phyloP scores from a whole-genome alignment of 2,329 filamentous ascomycete genomes.

The Macrophomina tecta region DNA sequence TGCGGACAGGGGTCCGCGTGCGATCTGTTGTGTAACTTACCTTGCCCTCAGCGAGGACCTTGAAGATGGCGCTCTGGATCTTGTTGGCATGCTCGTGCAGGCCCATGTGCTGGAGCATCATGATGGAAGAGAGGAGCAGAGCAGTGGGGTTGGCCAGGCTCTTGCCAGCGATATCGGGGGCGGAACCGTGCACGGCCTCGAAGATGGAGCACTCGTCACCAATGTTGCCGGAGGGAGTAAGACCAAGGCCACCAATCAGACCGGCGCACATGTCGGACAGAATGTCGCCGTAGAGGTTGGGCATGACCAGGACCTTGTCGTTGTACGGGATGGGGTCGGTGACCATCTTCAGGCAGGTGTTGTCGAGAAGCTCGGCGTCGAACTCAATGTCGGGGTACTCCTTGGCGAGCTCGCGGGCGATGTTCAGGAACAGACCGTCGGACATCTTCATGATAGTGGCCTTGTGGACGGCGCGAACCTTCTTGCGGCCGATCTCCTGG shows the following conservation, averaged over 20 bases:
- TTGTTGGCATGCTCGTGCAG: conserved; percentile 80
- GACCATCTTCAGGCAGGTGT: conserved; percentile 98
- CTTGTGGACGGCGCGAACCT: conserved; percentile 99
- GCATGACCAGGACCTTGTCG: conserved; percentile 97
- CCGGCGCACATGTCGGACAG: conserved; percentile 99
- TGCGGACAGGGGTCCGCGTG: conserved; percentile 31
- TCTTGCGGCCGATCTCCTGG: conserved; percentile 87
- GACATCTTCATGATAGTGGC: conserved; percentile 99
- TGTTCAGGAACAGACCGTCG: conserved; percentile 95
- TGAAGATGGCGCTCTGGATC: conserved; percentile 95
- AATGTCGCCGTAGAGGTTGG: conserved; percentile 99
- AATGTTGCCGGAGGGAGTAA: conserved; percentile 98
- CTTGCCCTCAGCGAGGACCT: conserved; percentile 95
- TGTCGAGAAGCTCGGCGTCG: conserved; percentile 97
- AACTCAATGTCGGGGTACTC: conserved; percentile 97
- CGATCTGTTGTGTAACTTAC: conserved; percentile 45
- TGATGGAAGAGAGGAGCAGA: conserved; percentile 92
- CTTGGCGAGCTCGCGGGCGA: conserved; percentile 84
- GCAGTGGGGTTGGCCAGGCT: conserved; percentile 96
- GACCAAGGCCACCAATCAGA: conserved; percentile 94
- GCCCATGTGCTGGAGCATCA: conserved; percentile 99
- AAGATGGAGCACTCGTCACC: conserved; percentile 99
- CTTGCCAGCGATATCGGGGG: conserved; percentile 95
- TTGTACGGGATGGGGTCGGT: conserved; percentile 96
- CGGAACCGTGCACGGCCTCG: conserved; percentile 97